phyloP scores from a whole-genome alignment of 2,329 filamentous ascomycete genomes.

The Trichoderma sp. region DNA sequence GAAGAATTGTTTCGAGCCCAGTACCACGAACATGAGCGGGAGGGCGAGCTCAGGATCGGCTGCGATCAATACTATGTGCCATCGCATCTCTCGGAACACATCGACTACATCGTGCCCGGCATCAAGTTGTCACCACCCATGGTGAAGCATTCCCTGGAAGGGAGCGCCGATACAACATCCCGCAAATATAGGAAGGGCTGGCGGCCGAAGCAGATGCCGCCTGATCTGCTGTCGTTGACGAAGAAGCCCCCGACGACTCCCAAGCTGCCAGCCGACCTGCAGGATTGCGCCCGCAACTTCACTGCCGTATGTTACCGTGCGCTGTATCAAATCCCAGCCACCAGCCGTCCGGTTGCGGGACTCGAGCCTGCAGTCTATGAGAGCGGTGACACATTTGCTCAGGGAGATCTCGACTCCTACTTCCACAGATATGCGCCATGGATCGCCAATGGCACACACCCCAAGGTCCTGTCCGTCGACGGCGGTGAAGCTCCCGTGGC shows the following conservation, averaged over 20 bases:
- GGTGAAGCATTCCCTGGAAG: slow-evolving; percentile 24
- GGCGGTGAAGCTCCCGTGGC: slow-evolving; percentile 48
- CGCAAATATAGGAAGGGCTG: slow-evolving; percentile 9
- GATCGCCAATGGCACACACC: slow-evolving; percentile 47
- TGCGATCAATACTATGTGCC: slow-evolving; percentile 48
- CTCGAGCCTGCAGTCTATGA: slow-evolving; percentile 55
- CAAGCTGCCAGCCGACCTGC: slow-evolving; percentile 19
- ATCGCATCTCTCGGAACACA: slow-evolving; percentile 42
- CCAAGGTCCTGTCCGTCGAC: slow-evolving; percentile 49
- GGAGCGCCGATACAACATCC: background rate
- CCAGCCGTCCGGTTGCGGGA: slow-evolving; percentile 55
- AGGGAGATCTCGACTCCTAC: slow-evolving; percentile 51
- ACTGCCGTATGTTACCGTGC: slow-evolving; percentile 58
- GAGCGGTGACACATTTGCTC: slow-evolving; percentile 53
- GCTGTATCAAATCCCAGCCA: slow-evolving; percentile 46
- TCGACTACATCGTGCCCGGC: slow-evolving; percentile 55
- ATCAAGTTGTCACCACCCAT: slow-evolving; percentile 43
- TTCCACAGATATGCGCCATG: slow-evolving; percentile 48
- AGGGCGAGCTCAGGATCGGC: slow-evolving; percentile 27
- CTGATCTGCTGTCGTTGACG: background rate
- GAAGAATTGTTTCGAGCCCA: slow-evolving; percentile 27
- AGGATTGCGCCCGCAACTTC: slow-evolving; percentile 54
- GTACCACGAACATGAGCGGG: slow-evolving; percentile 29
- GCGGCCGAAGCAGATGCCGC: slow-evolving; percentile 23
- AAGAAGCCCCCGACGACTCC: slow-evolving; percentile 13